These are phyloP conservation scores for Mucor circinelloides DNA, from an alignment of 371 early-diverging fungal genomes.

Conservation along the genomic window DNA sequence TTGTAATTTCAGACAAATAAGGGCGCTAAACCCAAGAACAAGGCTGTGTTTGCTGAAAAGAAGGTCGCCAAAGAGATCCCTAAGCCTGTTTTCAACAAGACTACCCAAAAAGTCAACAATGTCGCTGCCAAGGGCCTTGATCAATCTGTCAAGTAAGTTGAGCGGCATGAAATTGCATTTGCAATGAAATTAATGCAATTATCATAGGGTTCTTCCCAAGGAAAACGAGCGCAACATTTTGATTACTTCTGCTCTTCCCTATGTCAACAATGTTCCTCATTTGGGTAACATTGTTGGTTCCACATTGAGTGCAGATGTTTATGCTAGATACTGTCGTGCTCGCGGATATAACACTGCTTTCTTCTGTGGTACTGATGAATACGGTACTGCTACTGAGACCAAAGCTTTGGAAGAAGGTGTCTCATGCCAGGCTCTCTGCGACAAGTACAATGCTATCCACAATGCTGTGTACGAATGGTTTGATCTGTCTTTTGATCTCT, in stretches of 20 bases:
- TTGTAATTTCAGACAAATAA: conserved; percentile 29
- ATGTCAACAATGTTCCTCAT: conserved; percentile 99
- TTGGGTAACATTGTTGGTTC: conserved; percentile 99
- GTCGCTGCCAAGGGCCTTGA: conserved; percentile 15
- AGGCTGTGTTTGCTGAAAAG: conserved; percentile 29
- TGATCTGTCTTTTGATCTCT: conserved; percentile 93
- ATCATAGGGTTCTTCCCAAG: conserved; percentile 60
- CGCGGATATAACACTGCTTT: conserved; percentile 93
- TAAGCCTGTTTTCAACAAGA: conserved; percentile 29
- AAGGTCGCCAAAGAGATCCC: conserved; percentile 27
- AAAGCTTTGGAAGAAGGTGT: conserved; percentile 95
- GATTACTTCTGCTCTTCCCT: conserved; percentile 99
- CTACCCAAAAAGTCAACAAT: conserved; percentile 43
- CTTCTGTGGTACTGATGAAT: conserved; percentile 99
- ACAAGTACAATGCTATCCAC: conserved; percentile 95
- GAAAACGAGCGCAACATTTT: conserved; percentile 83
- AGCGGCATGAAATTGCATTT: not conserved
- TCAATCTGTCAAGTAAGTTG: conserved; percentile 26
- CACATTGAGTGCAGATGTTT: conserved; percentile 98
- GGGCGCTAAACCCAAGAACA: conserved; percentile 37
- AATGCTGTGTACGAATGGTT: conserved; percentile 96
- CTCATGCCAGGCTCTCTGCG: conserved; percentile 93
- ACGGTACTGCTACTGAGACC: conserved; percentile 99
- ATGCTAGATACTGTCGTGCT: conserved; percentile 89
- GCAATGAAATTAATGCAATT: conserved; percentile 2